Evolutionary conservation across 2,329 filamentous ascomycete species (phyloP).

Genomic region (Colletotrichum sp.): DNA sequence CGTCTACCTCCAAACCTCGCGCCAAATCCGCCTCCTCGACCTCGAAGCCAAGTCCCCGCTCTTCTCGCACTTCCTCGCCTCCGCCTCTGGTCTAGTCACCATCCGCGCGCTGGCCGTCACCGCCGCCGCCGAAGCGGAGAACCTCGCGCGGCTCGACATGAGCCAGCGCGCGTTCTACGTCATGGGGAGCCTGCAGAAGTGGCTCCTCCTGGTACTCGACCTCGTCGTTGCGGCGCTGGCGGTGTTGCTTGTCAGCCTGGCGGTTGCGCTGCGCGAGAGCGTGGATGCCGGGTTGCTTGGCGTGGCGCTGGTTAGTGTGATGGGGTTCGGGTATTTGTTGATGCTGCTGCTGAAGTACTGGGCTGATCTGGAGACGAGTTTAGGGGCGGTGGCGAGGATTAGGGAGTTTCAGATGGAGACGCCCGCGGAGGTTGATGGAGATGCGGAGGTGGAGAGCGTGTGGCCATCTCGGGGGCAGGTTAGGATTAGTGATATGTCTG

Average conservation of each 20-base stretch:
- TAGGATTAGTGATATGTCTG: not conserved
- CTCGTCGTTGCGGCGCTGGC: slow-evolving; percentile 52
- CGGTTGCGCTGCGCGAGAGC: slow-evolving; percentile 32
- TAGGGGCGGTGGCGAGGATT: slow-evolving; percentile 31
- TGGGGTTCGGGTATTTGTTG: slow-evolving; percentile 37
- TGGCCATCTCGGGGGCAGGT: not conserved
- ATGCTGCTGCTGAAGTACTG: slow-evolving; percentile 34
- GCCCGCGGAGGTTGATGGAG: slow-evolving; percentile 22
- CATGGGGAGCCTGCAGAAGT: slow-evolving; percentile 60
- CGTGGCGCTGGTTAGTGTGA: slow-evolving; percentile 33
- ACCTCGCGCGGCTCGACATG: slow-evolving; percentile 53
- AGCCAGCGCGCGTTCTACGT: slow-evolving; percentile 65
- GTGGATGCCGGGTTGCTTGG: slow-evolving; percentile 22
- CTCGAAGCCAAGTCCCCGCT: slow-evolving; percentile 48
- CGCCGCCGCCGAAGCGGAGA: slow-evolving; percentile 43
- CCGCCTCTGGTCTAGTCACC: slow-evolving; percentile 50
- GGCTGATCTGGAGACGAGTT: slow-evolving; percentile 34
- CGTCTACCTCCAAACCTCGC: slow-evolving; percentile 46
- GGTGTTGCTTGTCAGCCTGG: slow-evolving; percentile 46
- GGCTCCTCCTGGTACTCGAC: slow-evolving; percentile 58
- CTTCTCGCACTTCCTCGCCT: slow-evolving; percentile 48
- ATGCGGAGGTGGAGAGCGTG: rapidly evolving
- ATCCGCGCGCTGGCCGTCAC: slow-evolving; percentile 62
- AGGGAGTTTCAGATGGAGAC: slow-evolving; percentile 30
- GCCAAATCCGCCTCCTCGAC: slow-evolving; percentile 46